phyloP scores from a whole-genome alignment of 2,329 filamentous ascomycete species.

The Phyllosticta paracitricarpa region DNA sequence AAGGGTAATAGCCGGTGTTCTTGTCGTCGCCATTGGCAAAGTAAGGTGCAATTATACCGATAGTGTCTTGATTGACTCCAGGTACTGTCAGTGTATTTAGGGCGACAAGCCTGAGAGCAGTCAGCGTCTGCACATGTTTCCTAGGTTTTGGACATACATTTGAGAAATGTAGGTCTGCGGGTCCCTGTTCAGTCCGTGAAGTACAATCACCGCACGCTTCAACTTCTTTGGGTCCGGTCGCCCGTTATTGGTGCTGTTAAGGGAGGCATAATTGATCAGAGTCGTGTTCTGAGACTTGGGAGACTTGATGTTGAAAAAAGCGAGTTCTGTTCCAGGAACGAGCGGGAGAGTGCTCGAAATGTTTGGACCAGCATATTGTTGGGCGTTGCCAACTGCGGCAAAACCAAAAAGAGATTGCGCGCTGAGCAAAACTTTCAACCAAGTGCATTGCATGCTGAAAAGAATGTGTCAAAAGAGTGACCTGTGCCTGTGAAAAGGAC shows the following conservation, averaged over 20 bases:
- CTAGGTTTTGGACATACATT: neutral
- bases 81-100: neutral
- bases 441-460: neutral
- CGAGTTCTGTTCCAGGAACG: slow-evolving; percentile 8
- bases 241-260: neutral
- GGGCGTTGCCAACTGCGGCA: neutral
- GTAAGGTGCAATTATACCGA: slow-evolving; percentile 9
- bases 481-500: neutral
- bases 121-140: neutral
- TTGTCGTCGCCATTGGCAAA: slow-evolving; percentile 12
- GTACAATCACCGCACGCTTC: slow-evolving; percentile 9
- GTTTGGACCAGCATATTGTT: slow-evolving; percentile 8
- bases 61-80: neutral
- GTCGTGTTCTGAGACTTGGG: slow-evolving; percentile 3
- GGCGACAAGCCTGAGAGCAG: neutral
- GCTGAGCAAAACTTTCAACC: neutral
- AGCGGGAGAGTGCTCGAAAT: slow-evolving; percentile 1
- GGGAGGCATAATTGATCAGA: slow-evolving; percentile 10
- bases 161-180: slow-evolving; percentile 9
- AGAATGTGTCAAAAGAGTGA: neutral
- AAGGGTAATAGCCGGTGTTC: neutral
- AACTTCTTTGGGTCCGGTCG: neutral
- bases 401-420: neutral
- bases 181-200: slow-evolving; percentile 10
- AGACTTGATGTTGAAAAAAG: slow-evolving; percentile 10